These are phyloP conservation scores for Eucalyptus albens DNA, from an alignment of 345 rosid genomes.

Conservation along the genomic window DNA sequence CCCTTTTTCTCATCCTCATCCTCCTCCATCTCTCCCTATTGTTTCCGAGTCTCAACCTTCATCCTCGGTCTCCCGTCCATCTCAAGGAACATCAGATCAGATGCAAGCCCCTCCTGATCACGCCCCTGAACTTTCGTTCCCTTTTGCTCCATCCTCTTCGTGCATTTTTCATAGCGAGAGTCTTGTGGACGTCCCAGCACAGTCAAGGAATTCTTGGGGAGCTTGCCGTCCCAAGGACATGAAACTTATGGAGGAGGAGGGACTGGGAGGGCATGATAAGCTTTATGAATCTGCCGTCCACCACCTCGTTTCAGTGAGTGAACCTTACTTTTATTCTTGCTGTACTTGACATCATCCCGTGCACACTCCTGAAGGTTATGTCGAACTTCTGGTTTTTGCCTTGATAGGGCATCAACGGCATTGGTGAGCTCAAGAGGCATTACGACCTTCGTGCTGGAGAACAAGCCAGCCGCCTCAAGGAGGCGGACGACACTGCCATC, in stretches of 20 bases:
- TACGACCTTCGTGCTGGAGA: neutral
- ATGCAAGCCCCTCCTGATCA: neutral
- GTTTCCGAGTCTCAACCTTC: neutral
- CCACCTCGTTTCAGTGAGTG: neutral
- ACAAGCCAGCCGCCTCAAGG: neutral
- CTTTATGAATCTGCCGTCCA: neutral
- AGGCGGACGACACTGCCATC: neutral
- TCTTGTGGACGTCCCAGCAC: neutral
- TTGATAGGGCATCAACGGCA: neutral
- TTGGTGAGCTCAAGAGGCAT: neutral
- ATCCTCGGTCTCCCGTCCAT: neutral
- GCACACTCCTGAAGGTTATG: neutral
- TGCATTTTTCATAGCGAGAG: neutral
- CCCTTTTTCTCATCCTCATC: neutral
- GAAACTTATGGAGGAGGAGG: neutral
- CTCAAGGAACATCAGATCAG: neutral
- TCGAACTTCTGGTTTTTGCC: neutral
- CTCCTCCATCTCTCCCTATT: neutral
- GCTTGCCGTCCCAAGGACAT: neutral
- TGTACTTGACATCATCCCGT: neutral
- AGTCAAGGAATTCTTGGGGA: neutral
- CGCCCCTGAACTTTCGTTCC: neutral
- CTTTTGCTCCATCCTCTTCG: neutral
- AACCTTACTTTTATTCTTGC: neutral
- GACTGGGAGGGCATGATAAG: neutral